A percentile compares a stretch with the other conserved stretches of the same genome.
Conservation (phyloP, 2,329 filamentous ascomycete genomes). For the Pyrenophora tritici-repentis region DNA sequence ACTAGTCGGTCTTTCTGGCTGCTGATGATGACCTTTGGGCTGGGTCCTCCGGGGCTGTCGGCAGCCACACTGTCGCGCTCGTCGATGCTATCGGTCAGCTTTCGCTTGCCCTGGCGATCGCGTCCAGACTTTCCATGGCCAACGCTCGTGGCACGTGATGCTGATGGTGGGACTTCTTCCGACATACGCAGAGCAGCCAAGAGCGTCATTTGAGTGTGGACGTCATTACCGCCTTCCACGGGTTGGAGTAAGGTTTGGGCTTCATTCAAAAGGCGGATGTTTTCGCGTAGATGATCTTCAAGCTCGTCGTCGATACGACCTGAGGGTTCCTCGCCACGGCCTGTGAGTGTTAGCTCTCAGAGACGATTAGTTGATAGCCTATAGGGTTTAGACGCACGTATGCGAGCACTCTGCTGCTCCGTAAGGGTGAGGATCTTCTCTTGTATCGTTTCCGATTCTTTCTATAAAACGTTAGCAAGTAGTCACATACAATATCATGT, state of each 20-base stretch:
- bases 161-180: constrained; percentile 46
- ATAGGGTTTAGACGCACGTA: constrained; percentile 24
- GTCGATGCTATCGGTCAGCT: constrained; percentile 44
- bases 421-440: constrained; percentile 39
- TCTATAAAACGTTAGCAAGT: constrained; percentile 24
- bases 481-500: background rate
- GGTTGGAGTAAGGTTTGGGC: constrained; percentile 51
- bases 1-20: constrained; percentile 43
- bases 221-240: constrained; percentile 48
- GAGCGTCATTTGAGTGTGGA: constrained; percentile 52
- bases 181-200: constrained; percentile 54
- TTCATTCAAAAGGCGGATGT: constrained; percentile 55
- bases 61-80: constrained; percentile 48
- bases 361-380: background rate
- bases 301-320: constrained; percentile 52
- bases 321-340: constrained; percentile 43
- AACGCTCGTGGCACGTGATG: constrained; percentile 45
- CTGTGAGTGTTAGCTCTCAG: constrained; percentile 26
- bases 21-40: constrained; percentile 41
- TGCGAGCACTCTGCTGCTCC: constrained; percentile 35
- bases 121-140: constrained; percentile 41
- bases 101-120: constrained; percentile 46
- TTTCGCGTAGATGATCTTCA: constrained; percentile 54
- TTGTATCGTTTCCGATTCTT: constrained; percentile 38
- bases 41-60: constrained; percentile 44